A percentile compares a stretch with the other conserved stretches of the same genome.
Evolutionary conservation across 805 yeast genomes (phyloP).

Genomic region (Zygotorulaspora danielsina): DNA sequence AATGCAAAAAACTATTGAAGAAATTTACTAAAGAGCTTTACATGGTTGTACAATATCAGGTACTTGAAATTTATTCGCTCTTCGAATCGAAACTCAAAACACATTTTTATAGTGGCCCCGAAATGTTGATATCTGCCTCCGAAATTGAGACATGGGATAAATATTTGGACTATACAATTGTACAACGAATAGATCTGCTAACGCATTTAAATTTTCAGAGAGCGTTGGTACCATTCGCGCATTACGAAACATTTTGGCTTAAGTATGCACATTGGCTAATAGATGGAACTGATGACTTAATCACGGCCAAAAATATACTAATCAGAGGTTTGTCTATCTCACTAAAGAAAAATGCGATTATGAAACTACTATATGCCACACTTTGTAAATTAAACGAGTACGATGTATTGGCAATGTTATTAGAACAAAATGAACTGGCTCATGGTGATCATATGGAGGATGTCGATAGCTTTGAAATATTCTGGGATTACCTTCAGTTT

Average conservation of each 20-base stretch:
- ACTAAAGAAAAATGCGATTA: slow-evolving; percentile 22
- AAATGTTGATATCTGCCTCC: slow-evolving; percentile 21
- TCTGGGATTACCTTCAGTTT: slow-evolving; percentile 33
- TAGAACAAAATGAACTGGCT: slow-evolving; percentile 13
- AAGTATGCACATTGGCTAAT: slow-evolving; percentile 33
- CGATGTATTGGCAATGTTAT: slow-evolving; percentile 15
- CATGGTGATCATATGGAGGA: slow-evolving; percentile 19
- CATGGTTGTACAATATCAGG: slow-evolving; percentile 31
- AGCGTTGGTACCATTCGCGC: slow-evolving; percentile 30
- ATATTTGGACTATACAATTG: slow-evolving; percentile 30
- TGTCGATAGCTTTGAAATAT: slow-evolving; percentile 28
- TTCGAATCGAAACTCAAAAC: slow-evolving; percentile 32
- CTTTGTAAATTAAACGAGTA: slow-evolving; percentile 23
- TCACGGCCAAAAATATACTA: slow-evolving; percentile 26
- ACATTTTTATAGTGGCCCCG: slow-evolving; percentile 30
- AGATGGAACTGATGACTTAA: slow-evolving; percentile 18
- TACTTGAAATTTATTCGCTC: slow-evolving; percentile 27
- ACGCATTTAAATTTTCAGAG: slow-evolving; percentile 33
- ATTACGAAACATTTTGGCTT: slow-evolving; percentile 32
- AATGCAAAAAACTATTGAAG: slow-evolving; percentile 30
- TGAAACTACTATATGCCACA: slow-evolving; percentile 22
- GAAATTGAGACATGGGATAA: slow-evolving; percentile 29
- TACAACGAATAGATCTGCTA: slow-evolving; percentile 19
- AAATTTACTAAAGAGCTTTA: slow-evolving; percentile 32
- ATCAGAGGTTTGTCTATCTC: slow-evolving; percentile 21